A percentile compares a stretch with the other conserved stretches of the same genome.
Evolutionary conservation across 495 filamentous ascomycete species (phyloP).

Genomic region (Lasiosphaeria miniovina): DNA sequence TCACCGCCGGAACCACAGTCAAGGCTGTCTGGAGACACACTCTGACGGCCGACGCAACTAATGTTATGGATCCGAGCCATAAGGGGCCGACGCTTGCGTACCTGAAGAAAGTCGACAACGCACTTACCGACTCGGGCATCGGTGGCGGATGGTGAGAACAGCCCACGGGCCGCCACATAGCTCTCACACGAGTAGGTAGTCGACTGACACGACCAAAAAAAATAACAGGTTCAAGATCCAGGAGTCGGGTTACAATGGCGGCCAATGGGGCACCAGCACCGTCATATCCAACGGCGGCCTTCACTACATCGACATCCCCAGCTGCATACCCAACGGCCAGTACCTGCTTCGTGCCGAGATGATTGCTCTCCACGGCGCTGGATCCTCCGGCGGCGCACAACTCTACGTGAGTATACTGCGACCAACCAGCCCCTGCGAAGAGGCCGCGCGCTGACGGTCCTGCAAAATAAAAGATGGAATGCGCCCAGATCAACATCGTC

Average conservation of each 20-base stretch:
- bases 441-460: neutral
- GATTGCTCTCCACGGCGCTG: constrained; percentile 48
- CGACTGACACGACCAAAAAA: neutral
- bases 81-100: constrained; percentile 51
- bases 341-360: constrained; percentile 39
- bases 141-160: constrained; percentile 40
- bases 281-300: constrained; percentile 44
- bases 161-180: neutral
- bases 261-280: constrained; percentile 41
- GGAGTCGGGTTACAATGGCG: constrained; percentile 31
- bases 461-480: constrained; percentile 38
- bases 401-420: constrained; percentile 39
- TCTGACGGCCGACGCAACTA: constrained; percentile 39
- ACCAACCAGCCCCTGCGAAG: neutral
- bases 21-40: constrained; percentile 51
- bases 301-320: constrained; percentile 44
- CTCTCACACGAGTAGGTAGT: neutral
- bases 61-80: constrained; percentile 50
- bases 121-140: constrained; percentile 40
- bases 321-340: constrained; percentile 43
- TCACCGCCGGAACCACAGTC: constrained; percentile 48
- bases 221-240: constrained; percentile 29
- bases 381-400: constrained; percentile 40
- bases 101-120: constrained; percentile 49
- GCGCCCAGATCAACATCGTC: constrained; percentile 47